Base-by-base conservation (phyloP, 148 eudicot genomes). In the Nepenthes mirabilis region DNA sequence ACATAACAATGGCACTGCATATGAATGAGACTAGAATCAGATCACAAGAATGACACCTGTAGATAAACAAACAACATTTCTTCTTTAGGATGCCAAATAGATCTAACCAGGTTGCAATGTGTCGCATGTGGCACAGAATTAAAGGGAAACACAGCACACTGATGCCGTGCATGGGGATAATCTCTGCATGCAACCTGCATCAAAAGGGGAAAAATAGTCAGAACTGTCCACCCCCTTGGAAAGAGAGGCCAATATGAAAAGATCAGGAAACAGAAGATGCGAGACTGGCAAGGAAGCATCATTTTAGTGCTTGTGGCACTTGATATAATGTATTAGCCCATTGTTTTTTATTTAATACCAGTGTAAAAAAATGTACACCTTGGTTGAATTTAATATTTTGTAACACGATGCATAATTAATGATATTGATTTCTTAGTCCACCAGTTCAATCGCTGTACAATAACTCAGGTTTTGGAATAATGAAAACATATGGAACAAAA, bases 1-100 rank as follows among this genome's bases (percentile, higher is more conserved):
- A 94, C 97, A 75, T 79, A 89, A 74, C 99, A 94, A 68, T 94
- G 90, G 68, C 99, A 94, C 99, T 94, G 95, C 71, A 83, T 72
- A 66, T 48, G 51, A 53, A 33, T 49, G 45, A 60, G 45, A 11
- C 3, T 5, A 60, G 23, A 37, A 54, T 47, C 43, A 58, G 11
- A 37, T 35, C 65, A 43, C n/a, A 34, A 59, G 58, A 61, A 2
- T 14, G 14, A 0, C 52, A 2, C 45, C 45, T 40, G n/a, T 2
- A 4, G 8, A 36, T 53, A 8, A 40, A 53, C 50, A 63, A 51
- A 55, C 66, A 53, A 63, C 52, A 9, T 33, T 9, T 11, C 36
- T 40, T 8, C 45, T 3, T 3, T 8, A 56, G 36, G 3, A 11
- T 56, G 3, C 13, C 4, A 58, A 23, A 1, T 8, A 9, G 56